Percentiles rank a stretch among this genome's conserved stretches.
These are phyloP conservation scores for Mortierella polycephala DNA, from an alignment of 371 early-diverging fungal genomes.

Conservation along the genomic window DNA sequence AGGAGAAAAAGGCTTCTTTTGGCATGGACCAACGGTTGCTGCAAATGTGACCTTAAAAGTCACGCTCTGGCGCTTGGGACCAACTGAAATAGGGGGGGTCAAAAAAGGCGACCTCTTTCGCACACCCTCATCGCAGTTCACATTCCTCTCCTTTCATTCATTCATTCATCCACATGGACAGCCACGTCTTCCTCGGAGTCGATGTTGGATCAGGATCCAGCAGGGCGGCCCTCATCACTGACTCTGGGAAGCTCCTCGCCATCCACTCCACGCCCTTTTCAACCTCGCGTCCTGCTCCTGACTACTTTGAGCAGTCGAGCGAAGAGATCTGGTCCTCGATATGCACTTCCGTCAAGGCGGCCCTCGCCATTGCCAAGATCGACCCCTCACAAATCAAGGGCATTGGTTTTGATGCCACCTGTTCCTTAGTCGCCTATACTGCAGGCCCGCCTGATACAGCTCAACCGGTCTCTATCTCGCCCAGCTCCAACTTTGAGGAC, in stretches of 20 bases:
- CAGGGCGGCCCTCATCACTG: slow-evolving; percentile 70
- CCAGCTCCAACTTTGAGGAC: slow-evolving; percentile 56
- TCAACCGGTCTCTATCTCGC: slow-evolving; percentile 64
- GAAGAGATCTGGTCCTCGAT: slow-evolving; percentile 75
- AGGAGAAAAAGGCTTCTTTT: too few species aligned
- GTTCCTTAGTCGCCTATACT: slow-evolving; percentile 73
- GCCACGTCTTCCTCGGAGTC: slow-evolving; percentile 67
- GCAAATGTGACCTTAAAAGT: background rate
- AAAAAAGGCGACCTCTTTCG: background rate
- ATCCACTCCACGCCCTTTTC: slow-evolving; percentile 58
- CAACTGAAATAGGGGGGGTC: background rate
- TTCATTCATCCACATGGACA: slow-evolving; percentile 8
- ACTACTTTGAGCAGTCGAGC: slow-evolving; percentile 76
- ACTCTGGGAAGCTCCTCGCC: slow-evolving; percentile 62
- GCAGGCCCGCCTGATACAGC: slow-evolving; percentile 52
- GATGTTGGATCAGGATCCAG: slow-evolving; percentile 80
- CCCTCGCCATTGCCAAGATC: slow-evolving; percentile 55
- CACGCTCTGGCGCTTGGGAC: background rate
- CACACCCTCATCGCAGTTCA: background rate
- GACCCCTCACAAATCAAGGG: slow-evolving; percentile 61
- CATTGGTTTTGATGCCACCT: slow-evolving; percentile 84
- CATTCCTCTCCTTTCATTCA: background rate
- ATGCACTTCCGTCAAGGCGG: slow-evolving; percentile 58
- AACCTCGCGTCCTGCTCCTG: slow-evolving; percentile 61
- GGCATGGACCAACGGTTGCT: background rate